Evolutionary conservation across 2,329 filamentous ascomycete species (phyloP).

Genomic region (Trichoderma koningiopsis): DNA sequence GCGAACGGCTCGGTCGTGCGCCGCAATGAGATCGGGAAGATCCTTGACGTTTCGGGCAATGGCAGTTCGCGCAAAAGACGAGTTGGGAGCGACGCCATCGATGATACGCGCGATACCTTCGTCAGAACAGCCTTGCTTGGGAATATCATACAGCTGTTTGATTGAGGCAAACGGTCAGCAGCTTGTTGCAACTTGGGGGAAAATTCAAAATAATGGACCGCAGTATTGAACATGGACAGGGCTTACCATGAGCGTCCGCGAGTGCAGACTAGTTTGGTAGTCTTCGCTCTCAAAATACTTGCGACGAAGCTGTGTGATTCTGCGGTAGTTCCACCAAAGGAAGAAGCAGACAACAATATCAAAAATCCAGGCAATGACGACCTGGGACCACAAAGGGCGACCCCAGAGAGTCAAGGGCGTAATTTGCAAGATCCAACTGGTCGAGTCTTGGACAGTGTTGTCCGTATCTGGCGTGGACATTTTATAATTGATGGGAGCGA

Average conservation of each 20-base stretch:
- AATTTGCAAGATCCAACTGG: slow-evolving; percentile 58
- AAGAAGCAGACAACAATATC: slow-evolving; percentile 77
- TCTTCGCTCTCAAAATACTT: slow-evolving; percentile 83
- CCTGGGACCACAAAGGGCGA: slow-evolving; percentile 59
- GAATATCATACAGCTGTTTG: slow-evolving; percentile 73
- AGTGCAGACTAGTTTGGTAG: slow-evolving; percentile 85
- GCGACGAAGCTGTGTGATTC: slow-evolving; percentile 69
- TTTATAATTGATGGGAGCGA: slow-evolving; percentile 78
- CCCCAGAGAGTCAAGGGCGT: slow-evolving; percentile 60
- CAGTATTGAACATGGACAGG: background rate
- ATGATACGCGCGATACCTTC: slow-evolving; percentile 86
- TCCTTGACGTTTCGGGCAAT: slow-evolving; percentile 92
- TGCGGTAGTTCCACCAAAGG: slow-evolving; percentile 87
- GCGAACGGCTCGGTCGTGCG: slow-evolving; percentile 80
- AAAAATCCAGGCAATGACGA: slow-evolving; percentile 64
- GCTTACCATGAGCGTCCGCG: slow-evolving; percentile 66
- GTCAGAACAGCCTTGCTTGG: slow-evolving; percentile 73
- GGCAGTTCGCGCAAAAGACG: slow-evolving; percentile 75
- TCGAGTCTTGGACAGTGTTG: slow-evolving; percentile 8
- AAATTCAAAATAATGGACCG: background rate
- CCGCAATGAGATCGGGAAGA: slow-evolving; percentile 78
- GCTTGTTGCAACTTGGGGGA: background rate
- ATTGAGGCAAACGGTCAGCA: slow-evolving; percentile 41
- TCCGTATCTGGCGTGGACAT: slow-evolving; percentile 38
- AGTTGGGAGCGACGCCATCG: slow-evolving; percentile 76